Conservation (phyloP, 805 yeast genomes). For the Kodamaea laetipori region DNA sequence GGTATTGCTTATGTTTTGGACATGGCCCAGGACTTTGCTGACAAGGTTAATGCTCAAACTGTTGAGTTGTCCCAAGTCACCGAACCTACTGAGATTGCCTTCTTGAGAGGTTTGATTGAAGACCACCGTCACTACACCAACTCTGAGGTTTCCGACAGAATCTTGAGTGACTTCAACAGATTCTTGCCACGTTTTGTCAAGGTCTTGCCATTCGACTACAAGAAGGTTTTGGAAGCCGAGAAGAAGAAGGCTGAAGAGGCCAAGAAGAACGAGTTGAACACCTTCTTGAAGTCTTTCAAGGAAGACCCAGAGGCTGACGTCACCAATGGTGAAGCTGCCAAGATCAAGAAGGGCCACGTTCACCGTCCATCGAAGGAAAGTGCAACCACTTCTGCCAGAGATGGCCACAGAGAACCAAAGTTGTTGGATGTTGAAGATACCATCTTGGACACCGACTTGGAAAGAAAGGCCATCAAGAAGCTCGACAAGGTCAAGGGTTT, state of each 20-base stretch:
- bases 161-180: slow-evolving; percentile 85
- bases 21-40: slow-evolving; percentile 87
- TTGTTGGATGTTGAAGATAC: slow-evolving; percentile 90
- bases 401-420: slow-evolving; percentile 65
- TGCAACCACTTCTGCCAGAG: slow-evolving; percentile 23
- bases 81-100: slow-evolving; percentile 92
- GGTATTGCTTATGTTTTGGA: slow-evolving; percentile 97
- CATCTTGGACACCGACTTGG: slow-evolving; percentile 65
- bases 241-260: slow-evolving; percentile 63
- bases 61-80: slow-evolving; percentile 76
- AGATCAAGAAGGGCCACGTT: slow-evolving; percentile 53
- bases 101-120: slow-evolving; percentile 87
- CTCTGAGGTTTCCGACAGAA: slow-evolving; percentile 83
- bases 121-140: slow-evolving; percentile 95
- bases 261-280: slow-evolving; percentile 64
- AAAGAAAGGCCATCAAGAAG: slow-evolving; percentile 60
- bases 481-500: slow-evolving; percentile 87
- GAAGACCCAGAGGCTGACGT: slow-evolving; percentile 85
- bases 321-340: slow-evolving; percentile 82
- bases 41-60: slow-evolving; percentile 76
- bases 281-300: slow-evolving; percentile 67
- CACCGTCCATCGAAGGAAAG: slow-evolving; percentile 28
- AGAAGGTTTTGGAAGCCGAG: slow-evolving; percentile 81
- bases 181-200: slow-evolving; percentile 87
- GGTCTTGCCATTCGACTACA: slow-evolving; percentile 90